Evolutionary conservation across 2,329 filamentous ascomycete genomes (phyloP).

Genomic region (Elsinoe ampelina): DNA sequence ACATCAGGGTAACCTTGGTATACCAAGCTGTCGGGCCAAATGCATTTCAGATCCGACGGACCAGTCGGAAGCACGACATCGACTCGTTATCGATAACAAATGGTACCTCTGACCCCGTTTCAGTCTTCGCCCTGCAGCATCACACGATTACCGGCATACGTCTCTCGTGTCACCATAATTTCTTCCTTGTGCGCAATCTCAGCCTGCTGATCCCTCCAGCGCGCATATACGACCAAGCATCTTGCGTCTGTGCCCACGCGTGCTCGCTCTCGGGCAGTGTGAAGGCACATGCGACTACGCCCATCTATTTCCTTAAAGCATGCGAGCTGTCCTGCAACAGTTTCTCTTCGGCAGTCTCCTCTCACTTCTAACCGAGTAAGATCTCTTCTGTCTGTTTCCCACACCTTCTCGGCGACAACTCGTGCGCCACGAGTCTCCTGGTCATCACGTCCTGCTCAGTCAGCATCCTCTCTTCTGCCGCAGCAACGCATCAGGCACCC

Average conservation of each 20-base stretch:
- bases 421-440: conserved; percentile 1
- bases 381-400: neutral
- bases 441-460: conserved; percentile 2
- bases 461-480: neutral
- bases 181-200: conserved; percentile 5
- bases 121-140: neutral
- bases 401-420: neutral
- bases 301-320: conserved; percentile 7
- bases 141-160: conserved; percentile 4
- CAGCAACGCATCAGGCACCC: neutral
- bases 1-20: neutral
- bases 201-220: neutral
- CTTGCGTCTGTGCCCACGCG: conserved; percentile 1
- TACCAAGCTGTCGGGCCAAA: conserved; percentile 7
- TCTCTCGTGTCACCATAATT: conserved; percentile 7
- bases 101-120: conserved; percentile 3
- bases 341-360: conserved; percentile 4
- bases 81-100: conserved; percentile 6
- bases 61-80: conserved; percentile 3
- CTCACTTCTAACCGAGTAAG: conserved; percentile 8
- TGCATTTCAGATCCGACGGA: neutral
- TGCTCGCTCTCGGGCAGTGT: neutral
- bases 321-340: conserved; percentile 12
- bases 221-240: neutral
- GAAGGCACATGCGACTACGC: conserved; percentile 5